Evolutionary conservation across 1,284 basidiomycete genomes (phyloP).

Genomic region (Cutaneotrichosporon dermatis): DNA sequence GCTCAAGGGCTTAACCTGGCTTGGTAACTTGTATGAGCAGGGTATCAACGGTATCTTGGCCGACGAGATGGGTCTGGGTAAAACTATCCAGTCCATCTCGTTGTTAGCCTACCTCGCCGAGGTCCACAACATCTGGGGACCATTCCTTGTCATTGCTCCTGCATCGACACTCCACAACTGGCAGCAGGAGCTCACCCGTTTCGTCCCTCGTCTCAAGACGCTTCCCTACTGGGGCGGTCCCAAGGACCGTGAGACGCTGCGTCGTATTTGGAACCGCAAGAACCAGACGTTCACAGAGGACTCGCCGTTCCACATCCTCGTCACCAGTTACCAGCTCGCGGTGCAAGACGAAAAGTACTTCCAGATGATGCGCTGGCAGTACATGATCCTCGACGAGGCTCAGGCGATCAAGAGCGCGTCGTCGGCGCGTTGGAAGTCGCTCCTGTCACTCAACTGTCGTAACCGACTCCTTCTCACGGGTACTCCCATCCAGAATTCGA

Average conservation of each 20-base stretch:
- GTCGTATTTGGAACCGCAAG: slow-evolving; percentile 99
- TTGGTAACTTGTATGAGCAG: slow-evolving; percentile 96
- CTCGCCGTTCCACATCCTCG: slow-evolving; percentile 92
- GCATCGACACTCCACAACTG: slow-evolving; percentile 98
- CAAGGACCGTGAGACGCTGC: slow-evolving; percentile 88
- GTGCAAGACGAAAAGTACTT: slow-evolving; percentile 99
- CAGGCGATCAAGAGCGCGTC: slow-evolving; percentile 99
- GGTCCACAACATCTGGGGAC: slow-evolving; percentile 97
- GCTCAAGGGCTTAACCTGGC: slow-evolving; percentile 96
- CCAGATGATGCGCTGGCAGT: slow-evolving; percentile 97
- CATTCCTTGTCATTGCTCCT: slow-evolving; percentile 98
- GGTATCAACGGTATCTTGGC: slow-evolving; percentile 98
- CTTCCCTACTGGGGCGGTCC: slow-evolving; percentile 98
- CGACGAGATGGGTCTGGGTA: slow-evolving; percentile 98
- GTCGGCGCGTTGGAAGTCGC: slow-evolving; percentile 96
- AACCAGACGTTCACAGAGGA: slow-evolving; percentile 93
- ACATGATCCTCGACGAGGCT: slow-evolving; percentile 98
- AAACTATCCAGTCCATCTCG: slow-evolving; percentile 99
- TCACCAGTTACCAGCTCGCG: slow-evolving; percentile 95
- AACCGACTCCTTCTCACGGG: slow-evolving; percentile 94
- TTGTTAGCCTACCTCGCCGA: slow-evolving; percentile 95
- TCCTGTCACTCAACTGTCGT: slow-evolving; percentile 91
- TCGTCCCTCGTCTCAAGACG: slow-evolving; percentile 90
- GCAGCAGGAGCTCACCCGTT: slow-evolving; percentile 97
- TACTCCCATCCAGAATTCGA: slow-evolving; percentile 98